Percentiles rank a stretch among this genome's conserved stretches.
Evolutionary conservation across 2,329 filamentous ascomycete genomes (phyloP).

Genomic region (Biscogniauxia marginata): DNA sequence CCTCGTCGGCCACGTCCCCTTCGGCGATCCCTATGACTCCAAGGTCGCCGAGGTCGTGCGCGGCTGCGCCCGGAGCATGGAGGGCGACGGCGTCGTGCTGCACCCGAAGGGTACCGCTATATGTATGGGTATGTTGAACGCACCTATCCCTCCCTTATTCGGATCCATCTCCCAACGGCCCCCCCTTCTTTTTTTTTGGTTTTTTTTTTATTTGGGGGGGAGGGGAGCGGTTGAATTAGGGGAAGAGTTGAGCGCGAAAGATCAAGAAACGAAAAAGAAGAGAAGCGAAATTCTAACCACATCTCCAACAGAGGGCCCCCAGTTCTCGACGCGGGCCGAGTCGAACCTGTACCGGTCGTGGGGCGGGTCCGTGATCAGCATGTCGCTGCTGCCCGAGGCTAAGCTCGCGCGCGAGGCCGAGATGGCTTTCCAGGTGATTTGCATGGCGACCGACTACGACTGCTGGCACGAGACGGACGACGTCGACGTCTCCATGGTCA

Average conservation of each 20-base stretch:
- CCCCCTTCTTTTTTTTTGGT: not conserved
- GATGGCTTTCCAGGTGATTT: slow-evolving; percentile 96
- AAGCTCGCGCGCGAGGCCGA: slow-evolving; percentile 96
- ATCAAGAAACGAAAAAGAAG: too few relatives aligned
- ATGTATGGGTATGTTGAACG: slow-evolving; percentile 74
- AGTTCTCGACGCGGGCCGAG: slow-evolving; percentile 95
- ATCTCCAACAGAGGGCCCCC: slow-evolving; percentile 73
- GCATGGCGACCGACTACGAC: slow-evolving; percentile 99
- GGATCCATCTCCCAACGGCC: not conserved
- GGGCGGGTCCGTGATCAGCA: slow-evolving; percentile 96
- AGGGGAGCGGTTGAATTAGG: too few relatives aligned
- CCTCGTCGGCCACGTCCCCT: slow-evolving; percentile 89
- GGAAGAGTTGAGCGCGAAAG: too few relatives aligned
- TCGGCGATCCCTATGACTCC: slow-evolving; percentile 91
- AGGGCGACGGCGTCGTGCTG: slow-evolving; percentile 79
- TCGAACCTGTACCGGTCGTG: slow-evolving; percentile 91
- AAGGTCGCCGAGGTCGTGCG: slow-evolving; percentile 74
- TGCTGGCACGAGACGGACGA: slow-evolving; percentile 87
- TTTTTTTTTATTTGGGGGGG: too few relatives aligned
- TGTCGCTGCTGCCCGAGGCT: slow-evolving; percentile 91
- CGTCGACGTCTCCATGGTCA: slow-evolving; percentile 95
- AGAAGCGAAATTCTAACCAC: not conserved
- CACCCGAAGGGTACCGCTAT: slow-evolving; percentile 84
- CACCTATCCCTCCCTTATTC: slow-evolving; percentile 4
- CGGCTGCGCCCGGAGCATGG: slow-evolving; percentile 70